These are phyloP conservation scores for Gossypium anomalum DNA, from an alignment of 345 rosid species.

Conservation along the genomic window DNA sequence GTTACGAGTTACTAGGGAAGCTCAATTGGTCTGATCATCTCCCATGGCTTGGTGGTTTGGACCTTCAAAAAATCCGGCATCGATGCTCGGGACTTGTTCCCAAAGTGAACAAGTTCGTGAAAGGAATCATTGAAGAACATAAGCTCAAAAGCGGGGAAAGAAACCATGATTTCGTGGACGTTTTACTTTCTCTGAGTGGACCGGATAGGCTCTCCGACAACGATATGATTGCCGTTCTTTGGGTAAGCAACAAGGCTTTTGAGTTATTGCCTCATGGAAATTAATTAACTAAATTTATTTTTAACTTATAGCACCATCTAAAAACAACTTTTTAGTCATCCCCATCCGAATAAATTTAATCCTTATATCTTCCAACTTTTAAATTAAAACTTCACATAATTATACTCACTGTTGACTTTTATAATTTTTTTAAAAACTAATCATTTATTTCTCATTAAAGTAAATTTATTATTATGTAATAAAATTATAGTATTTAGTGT, in stretches of 20 bases:
- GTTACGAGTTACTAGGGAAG: constrained; percentile 52
- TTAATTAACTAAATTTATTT: no score
- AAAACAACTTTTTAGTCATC: no score
- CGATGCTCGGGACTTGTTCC: constrained; percentile 64
- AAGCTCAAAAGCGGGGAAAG: constrained; percentile 26
- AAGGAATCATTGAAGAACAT: constrained; percentile 47
- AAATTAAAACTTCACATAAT: no score
- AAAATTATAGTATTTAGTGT: no score
- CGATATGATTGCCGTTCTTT: constrained; percentile 69
- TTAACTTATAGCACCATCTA: no score
- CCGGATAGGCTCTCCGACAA: constrained; percentile 46
- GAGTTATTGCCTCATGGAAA: no score
- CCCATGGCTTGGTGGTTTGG: constrained; percentile 55
- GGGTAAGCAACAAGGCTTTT: constrained; percentile 40
- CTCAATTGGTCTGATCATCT: constrained; percentile 72
- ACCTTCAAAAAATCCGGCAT: constrained; percentile 56
- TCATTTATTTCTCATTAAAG: no score
- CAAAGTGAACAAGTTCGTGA: constrained; percentile 54
- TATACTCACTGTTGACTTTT: no score
- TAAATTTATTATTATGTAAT: no score
- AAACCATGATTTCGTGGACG: constrained; percentile 59
- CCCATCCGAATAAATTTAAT: no score
- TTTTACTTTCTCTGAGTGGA: constrained; percentile 52
- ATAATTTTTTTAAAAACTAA: no score
- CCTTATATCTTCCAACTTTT: no score